phyloP scores from a whole-genome alignment of 208 protist genomes.

The Acanthamoeba sp. region DNA sequence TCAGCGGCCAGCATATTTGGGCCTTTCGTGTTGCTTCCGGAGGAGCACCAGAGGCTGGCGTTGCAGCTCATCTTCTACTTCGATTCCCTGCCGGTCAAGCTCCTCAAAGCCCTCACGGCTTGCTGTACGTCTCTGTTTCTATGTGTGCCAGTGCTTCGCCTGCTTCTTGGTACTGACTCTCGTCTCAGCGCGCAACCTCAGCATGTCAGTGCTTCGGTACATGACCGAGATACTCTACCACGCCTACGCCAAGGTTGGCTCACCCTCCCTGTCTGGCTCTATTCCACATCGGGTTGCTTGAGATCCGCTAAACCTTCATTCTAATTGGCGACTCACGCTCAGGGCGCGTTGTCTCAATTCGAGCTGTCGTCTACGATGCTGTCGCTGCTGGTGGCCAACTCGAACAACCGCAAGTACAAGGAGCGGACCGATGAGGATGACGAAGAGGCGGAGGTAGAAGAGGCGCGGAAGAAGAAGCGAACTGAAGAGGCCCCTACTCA shows the following conservation, averaged over 20 bases:
- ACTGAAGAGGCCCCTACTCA: background rate
- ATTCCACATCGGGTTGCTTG: too few relatives aligned
- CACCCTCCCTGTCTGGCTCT: too few relatives aligned
- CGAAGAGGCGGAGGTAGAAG: background rate
- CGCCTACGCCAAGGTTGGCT: slow-evolving; percentile 13
- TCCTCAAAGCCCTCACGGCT: slow-evolving; percentile 65
- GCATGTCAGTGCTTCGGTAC: slow-evolving; percentile 26
- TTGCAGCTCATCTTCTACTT: slow-evolving; percentile 56
- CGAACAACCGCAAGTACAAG: slow-evolving; percentile 18
- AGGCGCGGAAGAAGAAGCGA: background rate
- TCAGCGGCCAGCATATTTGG: slow-evolving; percentile 37
- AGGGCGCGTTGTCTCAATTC: slow-evolving; percentile 20
- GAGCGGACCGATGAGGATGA: background rate
- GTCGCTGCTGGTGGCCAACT: slow-evolving; percentile 54
- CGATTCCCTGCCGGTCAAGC: slow-evolving; percentile 9
- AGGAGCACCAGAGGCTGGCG: background rate
- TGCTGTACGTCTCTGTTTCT: slow-evolving; percentile 65
- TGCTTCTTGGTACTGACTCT: background rate
- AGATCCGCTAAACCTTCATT: too few relatives aligned
- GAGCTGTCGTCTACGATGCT: slow-evolving; percentile 22
- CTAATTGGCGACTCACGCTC: background rate
- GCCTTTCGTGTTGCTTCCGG: slow-evolving; percentile 27
- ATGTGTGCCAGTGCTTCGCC: background rate
- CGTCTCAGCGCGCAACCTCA: slow-evolving; percentile 4
- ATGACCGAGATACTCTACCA: slow-evolving; percentile 68